Evolutionary conservation across 2,329 filamentous ascomycete species (phyloP).

Genomic region (Paraphoma sp.): DNA sequence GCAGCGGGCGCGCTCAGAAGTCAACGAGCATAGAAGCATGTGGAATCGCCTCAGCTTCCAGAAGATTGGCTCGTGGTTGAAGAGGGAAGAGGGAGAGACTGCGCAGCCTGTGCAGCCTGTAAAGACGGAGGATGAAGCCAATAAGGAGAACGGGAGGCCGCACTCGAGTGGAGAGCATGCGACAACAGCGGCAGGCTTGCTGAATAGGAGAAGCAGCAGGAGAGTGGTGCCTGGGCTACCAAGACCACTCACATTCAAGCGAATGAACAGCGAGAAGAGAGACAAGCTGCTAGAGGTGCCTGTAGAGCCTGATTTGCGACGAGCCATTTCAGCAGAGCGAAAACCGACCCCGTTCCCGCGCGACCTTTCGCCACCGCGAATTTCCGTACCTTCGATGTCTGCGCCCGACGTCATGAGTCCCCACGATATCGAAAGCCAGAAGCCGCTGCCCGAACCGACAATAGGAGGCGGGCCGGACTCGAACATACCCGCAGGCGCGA

Average conservation of each 20-base stretch:
- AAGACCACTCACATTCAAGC: conserved; percentile 77
- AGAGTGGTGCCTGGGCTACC: conserved; percentile 81
- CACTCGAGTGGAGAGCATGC: conserved; percentile 40
- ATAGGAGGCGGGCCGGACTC: conserved; percentile 39
- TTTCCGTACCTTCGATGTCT: conserved; percentile 48
- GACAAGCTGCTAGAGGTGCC: conserved; percentile 73
- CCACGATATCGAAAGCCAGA: conserved; percentile 31
- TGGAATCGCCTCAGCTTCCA: conserved; percentile 48
- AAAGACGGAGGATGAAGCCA: conserved; percentile 6
- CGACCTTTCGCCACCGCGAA: conserved; percentile 49
- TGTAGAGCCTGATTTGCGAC: conserved; percentile 69
- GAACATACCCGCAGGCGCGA: conserved; percentile 24
- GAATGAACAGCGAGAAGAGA: conserved; percentile 81
- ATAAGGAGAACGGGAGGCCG: conserved; percentile 44
- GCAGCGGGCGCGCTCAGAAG: conserved; percentile 43
- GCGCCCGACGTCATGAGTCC: conserved; percentile 48
- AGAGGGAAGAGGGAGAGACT: conserved; percentile 46
- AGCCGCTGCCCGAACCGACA: conserved; percentile 25
- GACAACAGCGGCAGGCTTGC: conserved; percentile 20
- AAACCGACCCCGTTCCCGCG: conserved; percentile 68
- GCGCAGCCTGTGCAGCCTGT: not conserved
- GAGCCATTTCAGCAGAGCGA: conserved; percentile 73
- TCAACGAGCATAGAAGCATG: conserved; percentile 42
- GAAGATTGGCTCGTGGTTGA: conserved; percentile 51
- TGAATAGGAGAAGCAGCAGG: conserved; percentile 46